Percentiles rank a stretch among this genome's conserved stretches.
phyloP scores from a whole-genome alignment of 345 rosid genomes.

The Melastoma malabathricum region DNA sequence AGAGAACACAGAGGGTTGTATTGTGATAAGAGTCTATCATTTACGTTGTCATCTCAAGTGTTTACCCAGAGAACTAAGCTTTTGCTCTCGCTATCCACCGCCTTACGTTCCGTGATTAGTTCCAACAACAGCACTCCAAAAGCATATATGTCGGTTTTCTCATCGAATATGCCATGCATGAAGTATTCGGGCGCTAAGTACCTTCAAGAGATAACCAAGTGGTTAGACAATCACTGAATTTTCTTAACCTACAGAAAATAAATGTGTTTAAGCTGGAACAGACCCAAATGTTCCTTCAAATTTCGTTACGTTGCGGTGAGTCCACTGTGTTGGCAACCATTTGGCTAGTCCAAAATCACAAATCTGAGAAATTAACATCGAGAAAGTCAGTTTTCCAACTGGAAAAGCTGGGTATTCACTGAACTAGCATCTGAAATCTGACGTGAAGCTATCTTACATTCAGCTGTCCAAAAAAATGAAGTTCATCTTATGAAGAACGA shows the following conservation, averaged over 20 bases:
- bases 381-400: neutral
- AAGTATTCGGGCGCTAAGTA: constrained; percentile 93
- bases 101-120: constrained; percentile 69
- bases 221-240: neutral
- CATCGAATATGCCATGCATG: constrained; percentile 89
- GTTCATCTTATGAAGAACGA: too few species aligned
- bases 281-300: constrained; percentile 97
- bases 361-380: constrained; percentile 28
- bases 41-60: constrained; percentile 1
- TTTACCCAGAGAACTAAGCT: constrained; percentile 77
- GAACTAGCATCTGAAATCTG: too few species aligned
- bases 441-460: too few species aligned
- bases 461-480: too few species aligned
- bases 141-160: constrained; percentile 84
- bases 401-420: too few species aligned
- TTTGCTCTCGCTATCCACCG: constrained; percentile 50
- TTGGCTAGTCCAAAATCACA: constrained; percentile 92
- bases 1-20: neutral
- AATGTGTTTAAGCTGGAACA: constrained; percentile 10
- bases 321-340: constrained; percentile 82
- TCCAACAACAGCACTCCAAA: constrained; percentile 86
- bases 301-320: constrained; percentile 74
- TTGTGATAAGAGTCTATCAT: too few species aligned
- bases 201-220: constrained; percentile 16
- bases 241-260: neutral